Evolutionary conservation across 2,329 filamentous ascomycete genomes (phyloP).

Genomic region (Boeremia exigua): DNA sequence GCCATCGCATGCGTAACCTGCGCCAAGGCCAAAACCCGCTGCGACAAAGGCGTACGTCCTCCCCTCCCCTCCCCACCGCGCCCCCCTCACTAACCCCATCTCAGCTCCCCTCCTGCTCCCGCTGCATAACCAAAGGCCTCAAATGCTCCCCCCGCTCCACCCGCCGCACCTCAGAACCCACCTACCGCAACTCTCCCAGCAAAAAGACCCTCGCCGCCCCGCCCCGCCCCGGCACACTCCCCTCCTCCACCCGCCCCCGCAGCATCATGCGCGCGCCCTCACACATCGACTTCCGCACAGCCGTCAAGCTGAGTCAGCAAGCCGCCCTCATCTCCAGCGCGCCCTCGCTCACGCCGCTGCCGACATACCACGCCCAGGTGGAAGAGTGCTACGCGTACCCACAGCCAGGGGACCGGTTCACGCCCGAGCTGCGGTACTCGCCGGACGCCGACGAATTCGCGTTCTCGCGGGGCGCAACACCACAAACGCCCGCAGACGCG

Average conservation of each 20-base stretch:
- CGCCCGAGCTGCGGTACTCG: conserved; percentile 25
- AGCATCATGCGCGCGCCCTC: conserved; percentile 32
- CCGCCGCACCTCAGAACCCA: conserved; percentile 45
- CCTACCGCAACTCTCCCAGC: conserved; percentile 32
- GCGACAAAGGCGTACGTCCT: conserved; percentile 43
- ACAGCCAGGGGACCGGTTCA: conserved; percentile 24
- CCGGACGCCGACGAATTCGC: conserved; percentile 27
- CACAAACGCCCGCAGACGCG: conserved; percentile 38
- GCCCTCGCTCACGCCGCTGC: conserved; percentile 38
- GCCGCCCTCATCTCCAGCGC: conserved; percentile 28
- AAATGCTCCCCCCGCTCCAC: conserved; percentile 46
- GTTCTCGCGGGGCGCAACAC: conserved; percentile 32
- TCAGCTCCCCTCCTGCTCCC: conserved; percentile 46
- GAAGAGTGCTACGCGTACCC: conserved; percentile 34
- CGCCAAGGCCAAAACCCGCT: conserved; percentile 49
- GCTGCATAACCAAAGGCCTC: conserved; percentile 45
- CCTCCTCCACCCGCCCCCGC: conserved; percentile 24
- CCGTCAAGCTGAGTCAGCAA: conserved; percentile 36
- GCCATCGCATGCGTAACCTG: conserved; percentile 49
- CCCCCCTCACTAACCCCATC: not conserved
- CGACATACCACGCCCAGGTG: conserved; percentile 31
- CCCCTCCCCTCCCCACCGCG: too few species aligned
- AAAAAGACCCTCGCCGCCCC: conserved; percentile 36
- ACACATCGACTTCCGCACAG: conserved; percentile 38
- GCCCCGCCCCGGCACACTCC: conserved; percentile 31